These are phyloP conservation scores for Tuctoria greenei DNA, from an alignment of 176 grass and related monocot species.

Conservation along the genomic window DNA sequence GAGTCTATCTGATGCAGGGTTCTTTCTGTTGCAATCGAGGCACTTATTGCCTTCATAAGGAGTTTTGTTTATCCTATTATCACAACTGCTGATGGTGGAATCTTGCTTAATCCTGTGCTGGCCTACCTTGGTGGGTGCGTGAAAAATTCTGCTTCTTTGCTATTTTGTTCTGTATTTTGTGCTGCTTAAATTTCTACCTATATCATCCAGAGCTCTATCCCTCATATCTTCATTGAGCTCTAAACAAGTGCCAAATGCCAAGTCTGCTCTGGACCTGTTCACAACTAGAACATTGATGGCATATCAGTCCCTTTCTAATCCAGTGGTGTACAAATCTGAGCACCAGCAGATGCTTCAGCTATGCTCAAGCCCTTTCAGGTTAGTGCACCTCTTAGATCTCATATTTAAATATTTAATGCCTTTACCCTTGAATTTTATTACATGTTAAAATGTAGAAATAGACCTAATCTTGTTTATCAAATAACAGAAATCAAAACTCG, in stretches of 20 bases:
- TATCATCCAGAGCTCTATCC: constrained; percentile 72
- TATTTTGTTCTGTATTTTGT: constrained; percentile 28
- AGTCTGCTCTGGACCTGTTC: constrained; percentile 68
- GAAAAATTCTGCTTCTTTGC: constrained; percentile 25
- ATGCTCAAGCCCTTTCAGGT: constrained; percentile 88
- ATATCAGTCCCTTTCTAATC: constrained; percentile 74
- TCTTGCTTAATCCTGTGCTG: constrained; percentile 90
- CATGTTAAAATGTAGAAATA: neutral
- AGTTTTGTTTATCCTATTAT: constrained; percentile 73
- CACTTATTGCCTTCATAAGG: constrained; percentile 92
- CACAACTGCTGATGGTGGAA: constrained; percentile 60
- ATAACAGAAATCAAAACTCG: neutral
- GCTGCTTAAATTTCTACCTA: constrained; percentile 32
- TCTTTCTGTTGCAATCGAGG: constrained; percentile 88
- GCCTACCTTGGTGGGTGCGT: constrained; percentile 90
- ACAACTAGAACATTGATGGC: constrained; percentile 88
- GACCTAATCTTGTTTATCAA: neutral
- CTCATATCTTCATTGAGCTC: constrained; percentile 71
- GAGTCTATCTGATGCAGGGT: constrained; percentile 57
- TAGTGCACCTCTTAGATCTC: constrained; percentile 29
- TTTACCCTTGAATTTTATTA: constrained; percentile 30
- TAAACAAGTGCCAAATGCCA: constrained; percentile 71
- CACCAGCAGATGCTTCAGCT: constrained; percentile 73
- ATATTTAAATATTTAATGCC: constrained; percentile 33
- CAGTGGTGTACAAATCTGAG: constrained; percentile 82